A percentile compares a stretch with the other conserved stretches of the same genome.
Conservation (phyloP, 2,329 filamentous ascomycete genomes). For the Madurella mycetomatis region DNA sequence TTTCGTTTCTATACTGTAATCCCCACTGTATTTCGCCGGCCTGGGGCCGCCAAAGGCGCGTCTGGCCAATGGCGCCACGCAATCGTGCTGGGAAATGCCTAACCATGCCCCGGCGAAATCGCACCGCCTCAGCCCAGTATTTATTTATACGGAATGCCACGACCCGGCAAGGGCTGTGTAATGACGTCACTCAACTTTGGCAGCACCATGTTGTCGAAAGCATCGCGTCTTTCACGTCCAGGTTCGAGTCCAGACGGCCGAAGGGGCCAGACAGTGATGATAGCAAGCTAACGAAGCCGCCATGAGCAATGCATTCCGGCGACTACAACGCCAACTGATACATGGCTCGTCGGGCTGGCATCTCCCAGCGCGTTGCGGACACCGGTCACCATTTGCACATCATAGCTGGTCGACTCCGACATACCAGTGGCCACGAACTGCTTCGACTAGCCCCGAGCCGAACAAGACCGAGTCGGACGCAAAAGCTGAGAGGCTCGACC, state of each 20-base stretch:
- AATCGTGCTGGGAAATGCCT: too few relatives aligned
- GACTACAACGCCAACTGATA: slow-evolving; percentile 17
- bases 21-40: too few relatives aligned
- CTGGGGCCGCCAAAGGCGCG: too few relatives aligned
- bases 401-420: background rate
- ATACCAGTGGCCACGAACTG: background rate
- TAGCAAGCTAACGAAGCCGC: slow-evolving; percentile 3
- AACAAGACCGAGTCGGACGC: slow-evolving; percentile 21
- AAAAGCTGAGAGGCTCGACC: slow-evolving; percentile 30
- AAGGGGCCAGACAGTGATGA: background rate
- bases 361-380: background rate
- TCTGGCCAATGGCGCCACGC: too few relatives aligned
- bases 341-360: background rate
- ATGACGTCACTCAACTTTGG: background rate
- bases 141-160: too few relatives aligned
- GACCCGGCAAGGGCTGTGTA: too few relatives aligned
- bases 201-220: too few relatives aligned
- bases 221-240: too few relatives aligned
- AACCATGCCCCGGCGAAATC: too few relatives aligned
- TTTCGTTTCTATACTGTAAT: too few relatives aligned
- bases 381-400: background rate
- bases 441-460: background rate
- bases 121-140: too few relatives aligned
- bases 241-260: too few relatives aligned
- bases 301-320: slow-evolving; percentile 23